These are phyloP conservation scores for Dioscorea cayenensis DNA, from an alignment of 116 monocot genomes.

Conservation along the genomic window DNA sequence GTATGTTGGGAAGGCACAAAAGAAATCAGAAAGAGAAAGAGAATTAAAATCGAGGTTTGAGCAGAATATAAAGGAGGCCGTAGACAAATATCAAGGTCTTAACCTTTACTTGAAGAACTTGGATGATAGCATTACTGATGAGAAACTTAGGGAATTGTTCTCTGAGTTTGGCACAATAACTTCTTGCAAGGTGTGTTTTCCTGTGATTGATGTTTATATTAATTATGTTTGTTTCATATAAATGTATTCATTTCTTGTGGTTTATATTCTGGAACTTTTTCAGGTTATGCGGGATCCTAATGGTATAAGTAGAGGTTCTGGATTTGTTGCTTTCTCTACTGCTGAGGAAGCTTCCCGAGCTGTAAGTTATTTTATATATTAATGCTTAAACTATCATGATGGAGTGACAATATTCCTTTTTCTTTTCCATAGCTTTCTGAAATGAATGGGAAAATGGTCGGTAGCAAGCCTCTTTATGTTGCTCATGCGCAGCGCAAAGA, in stretches of 20 bases:
- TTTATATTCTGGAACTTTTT: neutral
- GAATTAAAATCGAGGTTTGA: conserved; percentile 78
- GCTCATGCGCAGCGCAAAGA: conserved; percentile 92
- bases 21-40: conserved; percentile 85
- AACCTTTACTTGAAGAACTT: conserved; percentile 91
- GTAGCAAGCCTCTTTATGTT: conserved; percentile 87
- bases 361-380: conserved; percentile 31
- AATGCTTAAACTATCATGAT: neutral
- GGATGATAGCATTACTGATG: conserved; percentile 77
- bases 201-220: neutral
- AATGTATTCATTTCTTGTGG: neutral
- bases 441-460: conserved; percentile 90
- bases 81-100: conserved; percentile 59
- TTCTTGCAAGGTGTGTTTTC: conserved; percentile 65
- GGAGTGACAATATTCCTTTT: neutral
- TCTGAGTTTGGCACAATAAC: conserved; percentile 71
- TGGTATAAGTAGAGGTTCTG: conserved; percentile 90
- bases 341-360: conserved; percentile 73
- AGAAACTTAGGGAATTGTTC: conserved; percentile 73
- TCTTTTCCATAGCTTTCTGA: conserved; percentile 40
- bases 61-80: conserved; percentile 47
- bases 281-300: conserved; percentile 91
- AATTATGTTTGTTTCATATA: neutral
- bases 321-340: conserved; percentile 88
- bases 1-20: conserved; percentile 97